Conservation (phyloP, 1,139 yeast genomes). For the Wickerhamomyces sp. region DNA sequence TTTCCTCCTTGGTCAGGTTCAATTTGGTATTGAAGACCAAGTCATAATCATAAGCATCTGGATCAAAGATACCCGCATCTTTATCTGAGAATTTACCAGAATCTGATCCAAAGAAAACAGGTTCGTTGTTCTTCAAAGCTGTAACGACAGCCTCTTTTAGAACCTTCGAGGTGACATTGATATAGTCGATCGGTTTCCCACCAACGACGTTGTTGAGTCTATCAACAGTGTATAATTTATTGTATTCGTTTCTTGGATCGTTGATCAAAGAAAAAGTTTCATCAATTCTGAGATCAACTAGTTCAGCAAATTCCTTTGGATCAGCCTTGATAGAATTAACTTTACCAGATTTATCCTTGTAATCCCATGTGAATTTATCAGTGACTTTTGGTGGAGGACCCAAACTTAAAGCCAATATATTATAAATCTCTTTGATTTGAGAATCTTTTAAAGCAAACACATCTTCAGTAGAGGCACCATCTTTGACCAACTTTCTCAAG, state of each 20-base stretch:
- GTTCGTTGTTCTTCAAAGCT: constrained; percentile 62
- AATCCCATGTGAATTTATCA: constrained; percentile 68
- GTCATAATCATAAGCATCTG: constrained; percentile 58
- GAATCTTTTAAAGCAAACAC: constrained; percentile 36
- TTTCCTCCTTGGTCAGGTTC: constrained; percentile 50
- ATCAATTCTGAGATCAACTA: constrained; percentile 45
- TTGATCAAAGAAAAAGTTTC: constrained; percentile 62
- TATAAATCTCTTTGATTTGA: constrained; percentile 58
- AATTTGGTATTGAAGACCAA: constrained; percentile 52
- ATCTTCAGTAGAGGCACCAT: constrained; percentile 21
- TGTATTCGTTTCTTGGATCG: constrained; percentile 70
- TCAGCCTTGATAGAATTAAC: constrained; percentile 47
- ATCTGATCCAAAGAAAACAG: constrained; percentile 80
- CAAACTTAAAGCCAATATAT: constrained; percentile 55
- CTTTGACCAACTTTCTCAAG: constrained; percentile 42
- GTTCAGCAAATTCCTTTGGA: constrained; percentile 56
- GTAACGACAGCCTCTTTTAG: constrained; percentile 56
- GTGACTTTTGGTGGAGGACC: constrained; percentile 71
- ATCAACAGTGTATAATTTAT: constrained; percentile 61
- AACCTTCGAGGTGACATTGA: constrained; percentile 55
- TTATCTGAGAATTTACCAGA: constrained; percentile 62
- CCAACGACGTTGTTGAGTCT: constrained; percentile 66
- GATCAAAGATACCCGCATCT: constrained; percentile 58
- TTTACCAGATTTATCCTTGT: constrained; percentile 60
- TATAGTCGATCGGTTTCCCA: constrained; percentile 62